Conservation (phyloP, 176 grass and related monocot genomes). For the Cenchrus fungigraminus region DNA sequence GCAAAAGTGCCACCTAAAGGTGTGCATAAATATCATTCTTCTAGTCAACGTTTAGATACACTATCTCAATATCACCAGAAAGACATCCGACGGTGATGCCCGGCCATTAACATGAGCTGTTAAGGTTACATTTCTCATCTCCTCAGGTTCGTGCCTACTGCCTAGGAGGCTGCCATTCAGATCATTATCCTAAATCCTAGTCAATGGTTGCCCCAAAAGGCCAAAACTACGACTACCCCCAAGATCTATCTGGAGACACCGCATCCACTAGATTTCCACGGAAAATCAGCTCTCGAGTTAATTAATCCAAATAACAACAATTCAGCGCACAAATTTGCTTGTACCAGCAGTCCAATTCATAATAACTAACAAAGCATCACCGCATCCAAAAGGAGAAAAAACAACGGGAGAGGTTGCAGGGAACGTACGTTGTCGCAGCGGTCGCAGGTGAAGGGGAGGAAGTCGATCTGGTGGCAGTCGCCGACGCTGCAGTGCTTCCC, state of each 20-base stretch:
- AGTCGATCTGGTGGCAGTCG: slow-evolving; percentile 91
- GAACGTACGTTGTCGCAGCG: slow-evolving; percentile 73
- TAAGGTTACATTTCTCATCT: slow-evolving; percentile 6
- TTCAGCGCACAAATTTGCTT: not conserved
- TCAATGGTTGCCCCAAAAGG: not conserved
- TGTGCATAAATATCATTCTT: not conserved
- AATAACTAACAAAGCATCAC: not conserved
- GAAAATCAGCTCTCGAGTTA: not conserved
- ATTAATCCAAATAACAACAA: not conserved
- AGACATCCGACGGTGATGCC: not conserved
- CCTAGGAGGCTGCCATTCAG: not conserved
- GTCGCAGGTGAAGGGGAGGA: slow-evolving; percentile 99
- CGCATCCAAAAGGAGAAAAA: not conserved
- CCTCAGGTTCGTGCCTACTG: not conserved
- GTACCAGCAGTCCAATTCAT: not conserved
- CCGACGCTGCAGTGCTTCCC: slow-evolving; percentile 93
- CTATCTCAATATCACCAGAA: not conserved
- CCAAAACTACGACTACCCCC: not conserved
- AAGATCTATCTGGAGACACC: slow-evolving; percentile 25
- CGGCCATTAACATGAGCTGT: not conserved
- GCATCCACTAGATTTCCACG: not conserved
- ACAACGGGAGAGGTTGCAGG: not conserved
- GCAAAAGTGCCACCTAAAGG: not conserved
- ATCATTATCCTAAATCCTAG: slow-evolving; percentile 5
- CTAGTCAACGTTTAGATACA: slow-evolving; percentile 18